Evolutionary conservation across 2,329 filamentous ascomycete genomes (phyloP), one percentile per base, ranked within the genome.

Genomic region (Aspergillus niger): DNA sequence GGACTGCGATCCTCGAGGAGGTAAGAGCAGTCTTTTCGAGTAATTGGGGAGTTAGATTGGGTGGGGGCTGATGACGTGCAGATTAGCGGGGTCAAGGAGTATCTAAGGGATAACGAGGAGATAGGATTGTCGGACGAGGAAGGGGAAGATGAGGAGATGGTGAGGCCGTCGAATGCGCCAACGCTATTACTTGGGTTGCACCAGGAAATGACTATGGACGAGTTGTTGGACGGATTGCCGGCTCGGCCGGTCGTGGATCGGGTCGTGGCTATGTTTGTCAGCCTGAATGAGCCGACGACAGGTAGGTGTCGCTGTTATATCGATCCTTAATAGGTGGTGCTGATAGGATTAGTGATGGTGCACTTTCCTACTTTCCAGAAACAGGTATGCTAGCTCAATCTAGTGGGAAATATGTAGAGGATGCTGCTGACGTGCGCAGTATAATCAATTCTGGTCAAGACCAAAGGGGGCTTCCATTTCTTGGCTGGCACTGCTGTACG

Each of bases 1-100:
- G 74, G 74, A 70, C 70, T 43, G 72, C 72, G 22, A 74, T 76
- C 49, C 61, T 76, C 10, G 72, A 74, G 60, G 73, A 76, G 68
- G 74, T 76, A 15, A 22, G 38, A 20, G 36, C 28, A 26, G 8
- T 2, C 3, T 2, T 54, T 8, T 43, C 8, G 20, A 2, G 20
- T 20, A 7, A 8, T 26, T 8, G 22, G 22, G 22, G 22, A 10
- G 44, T 6, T 2, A 3, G 32, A 5, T 15, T 39, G 22, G 43
- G 2, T 43, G 2, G 11, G 11, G 38, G 48, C 32, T 61, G 41
- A 55, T 49, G 39, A 4, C 2, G 5, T 26, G 47, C 49, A 76
- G 74, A 74, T 76, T 24, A 70, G 74, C 54, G 73, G 70, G 7
- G 69, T 76, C 24, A 74, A 69, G 55, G 69, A 74, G 60, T 72